phyloP scores from a whole-genome alignment of 2,329 filamentous ascomycete species.

The Triangularia verruculosa region DNA sequence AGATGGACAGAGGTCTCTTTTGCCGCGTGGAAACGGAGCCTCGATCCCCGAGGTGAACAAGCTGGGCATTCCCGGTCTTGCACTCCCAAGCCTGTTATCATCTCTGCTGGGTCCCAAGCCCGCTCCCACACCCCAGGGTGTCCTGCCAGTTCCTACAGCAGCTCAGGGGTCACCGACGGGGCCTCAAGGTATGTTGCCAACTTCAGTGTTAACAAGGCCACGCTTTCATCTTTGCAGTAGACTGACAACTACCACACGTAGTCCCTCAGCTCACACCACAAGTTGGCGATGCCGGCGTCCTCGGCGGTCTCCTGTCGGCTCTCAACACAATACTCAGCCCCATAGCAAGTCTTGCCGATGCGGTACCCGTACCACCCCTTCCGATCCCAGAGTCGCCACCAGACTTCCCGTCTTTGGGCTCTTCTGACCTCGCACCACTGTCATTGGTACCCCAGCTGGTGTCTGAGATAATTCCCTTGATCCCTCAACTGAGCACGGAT shows the following conservation, averaged over 20 bases:
- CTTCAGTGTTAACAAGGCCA: not conserved
- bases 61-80: conserved; percentile 12
- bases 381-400: not conserved
- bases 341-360: not conserved
- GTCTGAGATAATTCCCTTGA: conserved; percentile 12
- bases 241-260: not conserved
- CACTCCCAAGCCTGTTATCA: conserved; percentile 8
- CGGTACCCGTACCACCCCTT: not conserved
- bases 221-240: not conserved
- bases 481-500: conserved; percentile 7
- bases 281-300: not conserved
- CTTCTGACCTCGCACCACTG: not conserved
- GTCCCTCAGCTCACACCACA: not conserved
- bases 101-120: conserved; percentile 10
- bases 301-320: not conserved
- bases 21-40: not conserved
- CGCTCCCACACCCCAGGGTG: not conserved
- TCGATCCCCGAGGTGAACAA: not conserved
- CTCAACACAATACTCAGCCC: not conserved
- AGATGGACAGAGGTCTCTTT: not conserved
- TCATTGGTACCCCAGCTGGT: conserved; percentile 9
- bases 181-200: not conserved
- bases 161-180: not conserved
- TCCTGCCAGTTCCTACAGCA: not conserved
- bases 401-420: not conserved